Evolutionary conservation across 257 asterid species (phyloP).

Genomic region (Nicotiana paniculata): DNA sequence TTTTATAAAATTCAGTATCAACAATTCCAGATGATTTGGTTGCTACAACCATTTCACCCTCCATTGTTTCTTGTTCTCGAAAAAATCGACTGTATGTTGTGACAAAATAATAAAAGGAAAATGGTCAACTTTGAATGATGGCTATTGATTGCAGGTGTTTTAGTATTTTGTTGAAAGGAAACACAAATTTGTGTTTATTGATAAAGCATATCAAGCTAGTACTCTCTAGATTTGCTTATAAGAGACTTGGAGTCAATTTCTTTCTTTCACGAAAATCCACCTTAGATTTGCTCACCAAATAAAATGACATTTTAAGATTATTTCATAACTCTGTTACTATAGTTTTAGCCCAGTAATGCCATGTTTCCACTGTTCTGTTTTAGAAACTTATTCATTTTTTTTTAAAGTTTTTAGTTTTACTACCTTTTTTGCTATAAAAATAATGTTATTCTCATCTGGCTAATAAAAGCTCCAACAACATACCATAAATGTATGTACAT

Average conservation of each 20-base stretch:
- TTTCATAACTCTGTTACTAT: background rate
- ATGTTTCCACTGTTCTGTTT: background rate
- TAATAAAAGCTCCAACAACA: background rate
- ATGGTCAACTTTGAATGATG: background rate
- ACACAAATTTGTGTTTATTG: background rate
- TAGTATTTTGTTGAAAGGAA: background rate
- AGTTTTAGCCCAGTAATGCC: background rate
- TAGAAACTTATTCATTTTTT: background rate
- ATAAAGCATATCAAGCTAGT: background rate
- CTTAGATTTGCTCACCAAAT: background rate
- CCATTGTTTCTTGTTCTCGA: background rate
- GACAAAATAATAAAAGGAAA: background rate
- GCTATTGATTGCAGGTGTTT: background rate
- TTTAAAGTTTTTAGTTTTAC: background rate
- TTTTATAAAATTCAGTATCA: background rate
- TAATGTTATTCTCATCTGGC: background rate
- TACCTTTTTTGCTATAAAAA: background rate
- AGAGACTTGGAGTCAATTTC: background rate
- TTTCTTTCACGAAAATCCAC: background rate
- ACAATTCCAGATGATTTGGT: background rate
- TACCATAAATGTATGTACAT: background rate
- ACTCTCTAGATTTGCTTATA: background rate
- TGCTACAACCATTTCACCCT: background rate
- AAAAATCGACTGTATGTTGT: background rate
- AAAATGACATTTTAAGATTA: background rate